Evolutionary conservation across 2,329 filamentous ascomycete species (phyloP), one percentile per base, ranked within the genome.

Genomic region (Aspergillus arachidicola): DNA sequence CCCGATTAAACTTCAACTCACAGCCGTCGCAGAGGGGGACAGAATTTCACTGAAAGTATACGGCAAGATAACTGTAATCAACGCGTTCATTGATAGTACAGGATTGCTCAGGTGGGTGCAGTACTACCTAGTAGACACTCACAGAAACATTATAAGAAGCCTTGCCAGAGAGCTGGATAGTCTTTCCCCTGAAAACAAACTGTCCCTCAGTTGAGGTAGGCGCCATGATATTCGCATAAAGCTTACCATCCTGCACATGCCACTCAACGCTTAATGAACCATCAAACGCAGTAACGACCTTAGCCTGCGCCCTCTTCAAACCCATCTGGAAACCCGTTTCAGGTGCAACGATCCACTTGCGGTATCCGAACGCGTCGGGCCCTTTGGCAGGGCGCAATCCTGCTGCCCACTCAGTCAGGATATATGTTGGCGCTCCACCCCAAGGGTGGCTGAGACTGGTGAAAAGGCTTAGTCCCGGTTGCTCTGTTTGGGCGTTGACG

Each of bases 401-500:
- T 14, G 48, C 48, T n/a, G 28, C 48, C 23, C 23, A 78, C 43
- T 79, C 74, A 2, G 72, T 81, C 16, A 83, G 59, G 2, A 83
- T 67, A 53, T 82, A 83, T 9, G 81, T 82, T 2, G 81, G 77
- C 6, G 80, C 81, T 0, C 76, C 79, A 36, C 80, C 78, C 81
- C 81, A 83, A 0, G 80, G 80, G 63, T 83, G 81, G 1, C 73
- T 70, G 1, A 81, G 68, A 48, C 76, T 80, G 1, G 82, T 84
- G 66, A 76, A 83, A 0, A 79, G 63, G 12, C 74, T 74, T 1
- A 83, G 70, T 0, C 80, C 81, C 0, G 82, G 81, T 0, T 70
- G 69, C 1, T 76, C 75, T 28, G 48, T 51, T 30, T 78, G 71
- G 0, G 76, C 73, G 45, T 75, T 72, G 1, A 82, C 70, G 51